Evolutionary conservation across 2,329 filamentous ascomycete species (phyloP).

Genomic region (Nothomitra cinnamomea): DNA sequence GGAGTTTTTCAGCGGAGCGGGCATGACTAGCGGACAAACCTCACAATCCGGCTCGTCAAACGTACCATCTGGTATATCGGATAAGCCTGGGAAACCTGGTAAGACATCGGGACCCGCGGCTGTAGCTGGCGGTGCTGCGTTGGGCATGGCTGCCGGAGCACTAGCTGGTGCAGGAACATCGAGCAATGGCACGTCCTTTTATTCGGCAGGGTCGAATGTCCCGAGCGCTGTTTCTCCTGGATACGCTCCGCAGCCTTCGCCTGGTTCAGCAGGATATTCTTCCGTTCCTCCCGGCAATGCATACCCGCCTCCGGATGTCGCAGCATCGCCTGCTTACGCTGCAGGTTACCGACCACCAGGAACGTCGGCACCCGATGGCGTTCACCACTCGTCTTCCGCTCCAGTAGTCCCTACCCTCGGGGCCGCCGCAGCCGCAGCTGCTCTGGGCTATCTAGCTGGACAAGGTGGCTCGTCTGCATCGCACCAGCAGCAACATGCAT

Average conservation of each 20-base stretch:
- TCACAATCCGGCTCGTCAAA: too few relatives aligned
- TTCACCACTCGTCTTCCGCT: constrained; percentile 13
- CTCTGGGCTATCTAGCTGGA: constrained; percentile 23
- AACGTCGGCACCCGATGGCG: constrained; percentile 8
- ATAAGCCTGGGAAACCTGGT: constrained; percentile 14
- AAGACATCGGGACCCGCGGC: constrained; percentile 18
- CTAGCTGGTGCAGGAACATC: background rate
- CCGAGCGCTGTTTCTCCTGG: background rate
- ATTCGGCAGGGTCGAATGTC: background rate
- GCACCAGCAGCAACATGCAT: constrained; percentile 6
- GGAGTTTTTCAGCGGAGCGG: constrained; percentile 31
- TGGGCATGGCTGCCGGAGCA: constrained; percentile 19
- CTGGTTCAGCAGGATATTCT: background rate
- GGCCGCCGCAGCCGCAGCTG: constrained; percentile 23
- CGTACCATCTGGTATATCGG: constrained; percentile 13
- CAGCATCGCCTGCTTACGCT: background rate
- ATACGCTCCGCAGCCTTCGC: background rate
- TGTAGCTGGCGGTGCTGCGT: constrained; percentile 33
- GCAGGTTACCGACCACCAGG: background rate
- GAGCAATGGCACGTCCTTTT: background rate
- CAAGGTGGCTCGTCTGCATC: constrained; percentile 20
- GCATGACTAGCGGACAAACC: constrained; percentile 9
- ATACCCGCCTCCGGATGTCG: background rate
- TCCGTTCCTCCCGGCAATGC: background rate
- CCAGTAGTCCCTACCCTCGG: constrained; percentile 19